Percentiles rank a stretch among this genome's conserved stretches.
Evolutionary conservation across 2,329 filamentous ascomycete genomes (phyloP).

Genomic region (Talaromyces funiculosus): DNA sequence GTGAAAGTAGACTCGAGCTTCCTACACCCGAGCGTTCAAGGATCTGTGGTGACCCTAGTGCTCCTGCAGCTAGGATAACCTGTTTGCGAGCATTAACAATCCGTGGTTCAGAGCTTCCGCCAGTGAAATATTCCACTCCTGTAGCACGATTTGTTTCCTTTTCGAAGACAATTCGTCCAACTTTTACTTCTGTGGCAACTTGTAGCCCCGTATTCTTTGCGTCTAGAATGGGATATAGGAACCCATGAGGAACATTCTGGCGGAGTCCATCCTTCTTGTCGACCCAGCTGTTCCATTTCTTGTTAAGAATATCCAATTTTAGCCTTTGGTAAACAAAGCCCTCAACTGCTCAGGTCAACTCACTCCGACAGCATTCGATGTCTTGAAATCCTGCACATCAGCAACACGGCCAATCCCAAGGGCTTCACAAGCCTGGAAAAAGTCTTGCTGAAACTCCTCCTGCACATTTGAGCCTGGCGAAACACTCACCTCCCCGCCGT

Average conservation of each 20-base stretch:
- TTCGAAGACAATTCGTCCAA: constrained; percentile 5
- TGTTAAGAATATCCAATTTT: neutral
- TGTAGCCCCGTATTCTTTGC: constrained; percentile 1
- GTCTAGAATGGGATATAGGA: constrained; percentile 15
- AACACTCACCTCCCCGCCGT: constrained; percentile 16
- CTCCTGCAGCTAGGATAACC: constrained; percentile 4
- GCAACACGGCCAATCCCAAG: constrained; percentile 13
- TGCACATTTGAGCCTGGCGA: constrained; percentile 16
- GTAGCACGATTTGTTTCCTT: neutral
- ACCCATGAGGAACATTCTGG: constrained; percentile 17
- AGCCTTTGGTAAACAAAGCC: neutral
- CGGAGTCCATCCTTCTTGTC: constrained; percentile 16
- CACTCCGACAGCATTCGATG: constrained; percentile 18
- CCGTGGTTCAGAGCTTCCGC: neutral
- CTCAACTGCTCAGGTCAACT: neutral
- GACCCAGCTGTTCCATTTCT: constrained; percentile 19
- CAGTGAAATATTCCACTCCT: neutral
- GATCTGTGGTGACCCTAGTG: constrained; percentile 2
- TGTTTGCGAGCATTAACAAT: constrained; percentile 2
- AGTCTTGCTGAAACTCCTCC: constrained; percentile 15
- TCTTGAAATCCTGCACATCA: constrained; percentile 16
- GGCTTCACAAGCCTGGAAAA: constrained; percentile 15
- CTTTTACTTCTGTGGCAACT: neutral
- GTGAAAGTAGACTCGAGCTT: neutral
- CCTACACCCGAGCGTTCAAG: constrained; percentile 6